A percentile compares a stretch with the other conserved stretches of the same genome.
Conservation (phyloP, 768 basidiomycete genomes). For the Termitomyces sp. region DNA sequence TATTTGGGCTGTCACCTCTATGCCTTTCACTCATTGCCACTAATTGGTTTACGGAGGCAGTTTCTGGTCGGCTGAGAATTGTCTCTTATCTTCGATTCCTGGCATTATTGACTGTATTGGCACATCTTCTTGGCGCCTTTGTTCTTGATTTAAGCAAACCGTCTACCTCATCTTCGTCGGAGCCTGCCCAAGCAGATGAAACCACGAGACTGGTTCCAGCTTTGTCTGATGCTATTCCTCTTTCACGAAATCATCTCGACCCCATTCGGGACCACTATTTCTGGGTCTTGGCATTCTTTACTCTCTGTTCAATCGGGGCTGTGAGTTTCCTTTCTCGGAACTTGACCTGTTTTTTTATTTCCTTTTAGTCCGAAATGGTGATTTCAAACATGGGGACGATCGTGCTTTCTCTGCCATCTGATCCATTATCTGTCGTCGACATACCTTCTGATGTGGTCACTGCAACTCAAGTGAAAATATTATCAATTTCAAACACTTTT, state of each 20-base stretch:
- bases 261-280: slow-evolving; percentile 54
- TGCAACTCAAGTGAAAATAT: slow-evolving; percentile 60
- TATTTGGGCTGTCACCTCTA: slow-evolving; percentile 80
- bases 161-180: not conserved
- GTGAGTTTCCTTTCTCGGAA: slow-evolving; percentile 35
- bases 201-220: slow-evolving; percentile 24
- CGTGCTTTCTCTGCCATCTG: slow-evolving; percentile 52
- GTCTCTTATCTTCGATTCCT: slow-evolving; percentile 49
- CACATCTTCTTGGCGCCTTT: slow-evolving; percentile 51
- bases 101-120: slow-evolving; percentile 42
- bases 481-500: slow-evolving; percentile 67
- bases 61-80: slow-evolving; percentile 38
- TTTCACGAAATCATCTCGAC: slow-evolving; percentile 21
- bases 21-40: slow-evolving; percentile 65
- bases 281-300: slow-evolving; percentile 54
- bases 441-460: slow-evolving; percentile 31
- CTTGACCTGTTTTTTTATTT: not conserved
- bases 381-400: slow-evolving; percentile 81
- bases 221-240: not conserved
- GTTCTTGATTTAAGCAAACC: slow-evolving; percentile 23
- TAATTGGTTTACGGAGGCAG: slow-evolving; percentile 45
- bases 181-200: slow-evolving; percentile 16
- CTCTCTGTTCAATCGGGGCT: slow-evolving; percentile 55
- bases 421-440: slow-evolving; percentile 11
- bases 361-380: slow-evolving; percentile 66